Conservation (phyloP, 169 alveolate species). For the Cryptosporidium xiaoi region DNA sequence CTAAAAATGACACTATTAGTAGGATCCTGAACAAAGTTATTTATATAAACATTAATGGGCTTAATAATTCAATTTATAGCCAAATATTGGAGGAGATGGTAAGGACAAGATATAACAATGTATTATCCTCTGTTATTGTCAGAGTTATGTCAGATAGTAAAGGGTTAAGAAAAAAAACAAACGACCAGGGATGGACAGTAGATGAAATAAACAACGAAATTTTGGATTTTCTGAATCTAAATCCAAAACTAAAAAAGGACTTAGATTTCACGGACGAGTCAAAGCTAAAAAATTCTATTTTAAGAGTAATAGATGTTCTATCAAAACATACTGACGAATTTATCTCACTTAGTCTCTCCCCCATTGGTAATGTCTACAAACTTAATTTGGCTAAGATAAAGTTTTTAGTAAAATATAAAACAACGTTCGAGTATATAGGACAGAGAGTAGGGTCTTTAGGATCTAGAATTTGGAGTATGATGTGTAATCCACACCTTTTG, state of each 20-base stretch:
- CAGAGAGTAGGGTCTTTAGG: constrained; percentile 46
- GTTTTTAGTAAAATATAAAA: constrained; percentile 29
- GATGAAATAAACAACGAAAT: constrained; percentile 53
- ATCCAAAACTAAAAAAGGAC: constrained; percentile 16
- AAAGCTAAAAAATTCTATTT: constrained; percentile 30
- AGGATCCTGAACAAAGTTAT: constrained; percentile 30
- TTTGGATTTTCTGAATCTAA: constrained; percentile 12
- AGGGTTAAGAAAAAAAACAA: constrained; percentile 11
- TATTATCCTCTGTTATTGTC: constrained; percentile 23
- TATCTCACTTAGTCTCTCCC: constrained; percentile 12
- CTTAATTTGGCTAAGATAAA: constrained; percentile 35
- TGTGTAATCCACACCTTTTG: constrained; percentile 56
- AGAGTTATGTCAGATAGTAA: constrained; percentile 74
- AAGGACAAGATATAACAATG: constrained; percentile 48
- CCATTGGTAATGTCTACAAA: constrained; percentile 32
- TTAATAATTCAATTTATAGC: constrained; percentile 46
- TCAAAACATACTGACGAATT: constrained; percentile 62
- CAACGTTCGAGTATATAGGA: constrained; percentile 39
- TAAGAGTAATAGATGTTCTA: constrained; percentile 55
- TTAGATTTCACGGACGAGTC: constrained; percentile 39
- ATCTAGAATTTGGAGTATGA: constrained; percentile 74
- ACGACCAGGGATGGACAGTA: constrained; percentile 59
- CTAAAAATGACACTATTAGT: neutral
- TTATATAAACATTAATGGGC: constrained; percentile 10
- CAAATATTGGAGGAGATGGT: constrained; percentile 54